Evolutionary conservation across 2,329 filamentous ascomycete species (phyloP).

Genomic region (Hymenoscyphus albidus): DNA sequence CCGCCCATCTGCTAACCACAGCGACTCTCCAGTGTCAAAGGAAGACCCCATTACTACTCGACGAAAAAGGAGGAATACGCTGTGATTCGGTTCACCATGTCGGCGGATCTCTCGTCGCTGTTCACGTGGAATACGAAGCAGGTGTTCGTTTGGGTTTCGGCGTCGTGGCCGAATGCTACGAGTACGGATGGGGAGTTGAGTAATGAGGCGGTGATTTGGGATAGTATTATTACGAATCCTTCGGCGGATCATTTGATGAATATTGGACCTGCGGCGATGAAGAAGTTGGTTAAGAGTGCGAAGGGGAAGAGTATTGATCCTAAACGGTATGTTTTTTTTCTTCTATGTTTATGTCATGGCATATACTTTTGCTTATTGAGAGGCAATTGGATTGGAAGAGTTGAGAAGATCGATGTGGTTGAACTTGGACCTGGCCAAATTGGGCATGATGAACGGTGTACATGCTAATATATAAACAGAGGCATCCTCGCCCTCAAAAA

Average conservation of each 20-base stretch:
- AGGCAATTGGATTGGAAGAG: background rate
- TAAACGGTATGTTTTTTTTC: constrained; percentile 26
- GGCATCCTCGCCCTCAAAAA: constrained; percentile 75
- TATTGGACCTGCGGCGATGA: constrained; percentile 55
- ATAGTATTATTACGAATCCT: constrained; percentile 80
- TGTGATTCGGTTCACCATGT: constrained; percentile 86
- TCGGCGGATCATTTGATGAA: constrained; percentile 61
- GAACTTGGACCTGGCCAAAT: background rate
- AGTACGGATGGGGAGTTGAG: constrained; percentile 25
- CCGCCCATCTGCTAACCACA: background rate
- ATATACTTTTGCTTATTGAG: constrained; percentile 4
- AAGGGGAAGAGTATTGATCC: constrained; percentile 56
- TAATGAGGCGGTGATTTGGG: constrained; percentile 89
- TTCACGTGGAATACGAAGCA: constrained; percentile 99
- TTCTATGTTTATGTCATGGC: background rate
- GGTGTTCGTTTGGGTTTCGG: constrained; percentile 92
- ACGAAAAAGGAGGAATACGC: constrained; percentile 93
- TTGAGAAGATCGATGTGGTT: background rate
- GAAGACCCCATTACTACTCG: constrained; percentile 93
- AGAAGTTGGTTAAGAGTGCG: constrained; percentile 58
- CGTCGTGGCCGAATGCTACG: constrained; percentile 55
- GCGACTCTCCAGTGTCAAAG: constrained; percentile 64
- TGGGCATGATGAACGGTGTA: background rate
- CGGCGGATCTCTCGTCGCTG: constrained; percentile 84
- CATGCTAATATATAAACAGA: constrained; percentile 37